These are phyloP conservation scores for Veloporphyrellus conicus DNA, from an alignment of 1,284 basidiomycete genomes.

Conservation along the genomic window DNA sequence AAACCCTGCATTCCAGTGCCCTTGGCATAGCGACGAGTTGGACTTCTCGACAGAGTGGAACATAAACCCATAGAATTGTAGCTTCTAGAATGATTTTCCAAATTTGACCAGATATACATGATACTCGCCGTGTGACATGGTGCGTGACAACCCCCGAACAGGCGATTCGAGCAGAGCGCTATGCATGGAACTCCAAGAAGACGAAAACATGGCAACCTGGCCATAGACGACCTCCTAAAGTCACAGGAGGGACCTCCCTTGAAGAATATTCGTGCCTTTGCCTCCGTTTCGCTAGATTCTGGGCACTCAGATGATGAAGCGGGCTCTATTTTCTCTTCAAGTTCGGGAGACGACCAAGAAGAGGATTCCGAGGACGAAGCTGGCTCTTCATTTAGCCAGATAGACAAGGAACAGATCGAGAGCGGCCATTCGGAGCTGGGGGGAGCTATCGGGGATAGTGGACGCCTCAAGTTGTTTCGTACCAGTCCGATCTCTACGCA, in stretches of 20 bases:
- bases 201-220: constrained; percentile 34
- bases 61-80: no score
- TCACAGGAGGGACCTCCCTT: constrained; percentile 24
- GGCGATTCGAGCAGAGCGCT: background rate
- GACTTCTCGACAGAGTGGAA: no score
- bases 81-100: no score
- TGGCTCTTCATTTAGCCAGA: background rate
- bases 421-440: background rate
- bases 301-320: constrained; percentile 1
- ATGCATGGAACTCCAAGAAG: constrained; percentile 5
- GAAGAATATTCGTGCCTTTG: constrained; percentile 23
- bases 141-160: background rate
- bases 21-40: no score
- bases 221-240: constrained; percentile 33
- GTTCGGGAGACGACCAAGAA: constrained; percentile 9
- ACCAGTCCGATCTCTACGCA: background rate
- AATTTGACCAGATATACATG: no score
- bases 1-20: no score
- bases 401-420: background rate
- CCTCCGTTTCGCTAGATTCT: background rate
- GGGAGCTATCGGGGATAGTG: constrained; percentile 10
- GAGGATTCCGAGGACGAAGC: background rate
- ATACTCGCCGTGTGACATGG: no score
- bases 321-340: constrained; percentile 6
- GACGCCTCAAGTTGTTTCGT: constrained; percentile 15